Percentiles rank a stretch among this genome's conserved stretches.
Conservation (phyloP, 1,139 yeast genomes). For the Casaregolazyma suthepensis region DNA sequence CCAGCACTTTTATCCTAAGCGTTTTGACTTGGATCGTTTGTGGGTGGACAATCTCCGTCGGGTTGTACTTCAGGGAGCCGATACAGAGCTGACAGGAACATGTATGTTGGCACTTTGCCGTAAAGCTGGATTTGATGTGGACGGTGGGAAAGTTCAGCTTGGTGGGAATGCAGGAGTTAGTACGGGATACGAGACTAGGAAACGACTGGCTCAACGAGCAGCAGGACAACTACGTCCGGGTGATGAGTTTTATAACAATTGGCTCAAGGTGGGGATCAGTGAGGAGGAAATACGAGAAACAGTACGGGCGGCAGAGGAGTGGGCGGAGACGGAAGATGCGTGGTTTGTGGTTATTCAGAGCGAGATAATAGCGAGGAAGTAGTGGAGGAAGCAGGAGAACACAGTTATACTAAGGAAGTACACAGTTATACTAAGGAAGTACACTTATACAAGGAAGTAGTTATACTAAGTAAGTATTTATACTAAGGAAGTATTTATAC, state of each 20-base stretch:
- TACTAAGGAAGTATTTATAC: no score
- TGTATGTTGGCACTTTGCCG: conserved; percentile 1
- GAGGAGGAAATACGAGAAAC: conserved; percentile 16
- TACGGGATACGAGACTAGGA: conserved; percentile 16
- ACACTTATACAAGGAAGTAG: no score
- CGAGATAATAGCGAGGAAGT: conserved; percentile 18
- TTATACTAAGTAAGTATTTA: no score
- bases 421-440: no score
- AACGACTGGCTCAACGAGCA: conserved; percentile 21
- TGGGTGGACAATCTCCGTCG: conserved; percentile 19
- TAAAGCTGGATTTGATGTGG: conserved; percentile 17
- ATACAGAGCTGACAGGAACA: not conserved
- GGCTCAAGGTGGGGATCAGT: conserved; percentile 12
- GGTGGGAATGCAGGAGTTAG: conserved; percentile 18
- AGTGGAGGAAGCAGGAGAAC: no score
- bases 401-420: no score
- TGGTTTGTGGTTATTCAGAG: conserved; percentile 16
- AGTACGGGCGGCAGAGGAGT: conserved; percentile 16
- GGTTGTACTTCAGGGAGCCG: conserved; percentile 15
- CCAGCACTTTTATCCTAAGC: conserved; percentile 15
- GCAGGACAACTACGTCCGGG: conserved; percentile 21
- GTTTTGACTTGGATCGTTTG: conserved; percentile 21
- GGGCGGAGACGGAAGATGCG: conserved; percentile 20
- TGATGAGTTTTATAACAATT: conserved; percentile 18
- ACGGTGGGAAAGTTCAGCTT: conserved; percentile 8